A percentile compares a stretch with the other conserved stretches of the same genome.
phyloP scores from a whole-genome alignment of 352 stramenopile genomes.

The Phytopythium ostracodes region DNA sequence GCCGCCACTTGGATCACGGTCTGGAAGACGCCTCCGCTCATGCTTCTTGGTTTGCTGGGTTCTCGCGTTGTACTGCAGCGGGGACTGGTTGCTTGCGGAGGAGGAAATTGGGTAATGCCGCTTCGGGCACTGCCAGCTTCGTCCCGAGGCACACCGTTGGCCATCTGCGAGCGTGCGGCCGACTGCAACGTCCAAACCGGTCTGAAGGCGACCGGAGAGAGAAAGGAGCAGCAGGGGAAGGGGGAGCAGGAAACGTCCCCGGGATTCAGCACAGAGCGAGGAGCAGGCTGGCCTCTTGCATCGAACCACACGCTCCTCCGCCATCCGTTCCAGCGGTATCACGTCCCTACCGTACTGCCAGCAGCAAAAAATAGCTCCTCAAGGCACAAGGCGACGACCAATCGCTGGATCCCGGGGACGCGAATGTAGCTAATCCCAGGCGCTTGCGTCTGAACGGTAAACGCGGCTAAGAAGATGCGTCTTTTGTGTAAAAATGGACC shows the following conservation, averaged over 20 bases:
- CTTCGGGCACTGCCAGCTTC: background rate
- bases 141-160: background rate
- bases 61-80: background rate
- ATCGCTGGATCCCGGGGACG: background rate
- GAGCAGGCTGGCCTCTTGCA: background rate
- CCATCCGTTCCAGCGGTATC: background rate
- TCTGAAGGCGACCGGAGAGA: background rate
- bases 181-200: background rate
- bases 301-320: background rate
- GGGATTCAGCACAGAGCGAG: background rate
- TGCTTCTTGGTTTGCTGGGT: background rate
- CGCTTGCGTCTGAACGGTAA: background rate
- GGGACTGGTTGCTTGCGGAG: background rate
- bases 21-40: conserved; percentile 25
- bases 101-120: background rate
- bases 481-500: background rate
- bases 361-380: conserved; percentile 5
- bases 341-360: conserved; percentile 3
- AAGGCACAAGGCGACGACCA: conserved; percentile 1
- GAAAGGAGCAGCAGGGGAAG: background rate
- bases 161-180: background rate
- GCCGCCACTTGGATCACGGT: conserved; percentile 53
- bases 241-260: background rate
- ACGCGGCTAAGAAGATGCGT: background rate
- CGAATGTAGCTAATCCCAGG: conserved; percentile 6